These are phyloP conservation scores for Tylopilus rubrobrunneus DNA, from an alignment of 768 basidiomycete genomes.

Conservation along the genomic window DNA sequence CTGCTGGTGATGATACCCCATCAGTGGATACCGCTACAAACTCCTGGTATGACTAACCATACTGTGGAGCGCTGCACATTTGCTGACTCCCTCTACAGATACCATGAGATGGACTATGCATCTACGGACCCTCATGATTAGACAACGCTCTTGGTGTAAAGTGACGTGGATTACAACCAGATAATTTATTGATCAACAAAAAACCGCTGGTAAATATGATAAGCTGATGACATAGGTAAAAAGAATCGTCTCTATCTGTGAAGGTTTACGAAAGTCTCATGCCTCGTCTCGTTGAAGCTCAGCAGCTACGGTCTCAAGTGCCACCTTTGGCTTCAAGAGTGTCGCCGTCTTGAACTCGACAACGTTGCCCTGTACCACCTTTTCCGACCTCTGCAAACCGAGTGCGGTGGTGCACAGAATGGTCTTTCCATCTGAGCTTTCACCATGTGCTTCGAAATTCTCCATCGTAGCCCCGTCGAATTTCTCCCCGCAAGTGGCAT, in stretches of 20 bases:
- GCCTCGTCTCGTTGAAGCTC: constrained; percentile 26
- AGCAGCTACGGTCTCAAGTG: constrained; percentile 37
- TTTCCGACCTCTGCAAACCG: constrained; percentile 39
- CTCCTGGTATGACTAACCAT: constrained; percentile 14
- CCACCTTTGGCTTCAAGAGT: constrained; percentile 54
- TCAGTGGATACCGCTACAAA: constrained; percentile 23
- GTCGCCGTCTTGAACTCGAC: constrained; percentile 31
- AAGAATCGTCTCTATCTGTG: neutral
- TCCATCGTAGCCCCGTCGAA: constrained; percentile 46
- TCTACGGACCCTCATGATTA: neutral
- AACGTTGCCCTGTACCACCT: no score
- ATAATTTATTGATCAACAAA: constrained; percentile 26
- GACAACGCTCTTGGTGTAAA: neutral
- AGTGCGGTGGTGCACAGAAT: constrained; percentile 50
- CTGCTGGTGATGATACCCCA: constrained; percentile 18
- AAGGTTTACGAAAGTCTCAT: constrained; percentile 9
- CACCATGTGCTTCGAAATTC: constrained; percentile 32
- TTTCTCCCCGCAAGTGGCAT: constrained; percentile 38
- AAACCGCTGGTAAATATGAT: constrained; percentile 11
- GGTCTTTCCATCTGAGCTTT: no score
- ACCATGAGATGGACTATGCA: no score
- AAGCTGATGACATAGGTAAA: neutral
- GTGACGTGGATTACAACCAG: neutral
- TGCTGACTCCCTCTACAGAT: no score
- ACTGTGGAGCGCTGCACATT: no score